Conservation (phyloP, 306 rosid genomes). For the Fragaria iinumae region DNA sequence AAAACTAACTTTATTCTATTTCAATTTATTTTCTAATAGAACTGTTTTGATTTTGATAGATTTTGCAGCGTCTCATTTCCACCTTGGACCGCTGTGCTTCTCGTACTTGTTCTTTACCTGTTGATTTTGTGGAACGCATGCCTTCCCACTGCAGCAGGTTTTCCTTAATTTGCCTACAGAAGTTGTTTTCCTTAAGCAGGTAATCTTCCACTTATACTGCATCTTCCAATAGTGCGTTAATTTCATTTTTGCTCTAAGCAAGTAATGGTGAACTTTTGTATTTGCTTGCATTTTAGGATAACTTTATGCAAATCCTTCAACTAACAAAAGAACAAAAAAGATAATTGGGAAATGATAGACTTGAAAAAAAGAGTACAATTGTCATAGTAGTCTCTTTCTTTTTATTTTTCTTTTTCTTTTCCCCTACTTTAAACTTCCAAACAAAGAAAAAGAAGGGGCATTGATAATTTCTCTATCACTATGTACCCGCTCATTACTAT, state of each 20-base stretch:
- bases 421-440: neutral
- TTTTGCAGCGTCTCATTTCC: constrained; percentile 68
- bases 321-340: neutral
- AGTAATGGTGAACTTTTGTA: neutral
- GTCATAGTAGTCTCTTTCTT: neutral
- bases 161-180: constrained; percentile 88
- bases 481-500: neutral
- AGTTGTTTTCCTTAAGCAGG: constrained; percentile 94
- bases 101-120: constrained; percentile 88
- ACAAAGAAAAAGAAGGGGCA: neutral
- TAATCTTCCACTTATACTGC: constrained; percentile 25
- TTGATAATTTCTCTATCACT: neutral
- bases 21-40: constrained; percentile 15
- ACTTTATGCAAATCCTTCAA: neutral
- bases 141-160: constrained; percentile 92
- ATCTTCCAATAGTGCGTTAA: constrained; percentile 12
- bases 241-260: neutral
- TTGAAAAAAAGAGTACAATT: neutral
- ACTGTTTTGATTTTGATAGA: constrained; percentile 40
- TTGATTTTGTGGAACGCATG: constrained; percentile 91
- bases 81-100: constrained; percentile 97
- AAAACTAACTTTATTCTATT: neutral
- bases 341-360: neutral
- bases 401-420: neutral
- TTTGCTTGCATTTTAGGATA: neutral